Conservation (phyloP, 2,329 filamentous ascomycete species). For the Fusarium devonianum region DNA sequence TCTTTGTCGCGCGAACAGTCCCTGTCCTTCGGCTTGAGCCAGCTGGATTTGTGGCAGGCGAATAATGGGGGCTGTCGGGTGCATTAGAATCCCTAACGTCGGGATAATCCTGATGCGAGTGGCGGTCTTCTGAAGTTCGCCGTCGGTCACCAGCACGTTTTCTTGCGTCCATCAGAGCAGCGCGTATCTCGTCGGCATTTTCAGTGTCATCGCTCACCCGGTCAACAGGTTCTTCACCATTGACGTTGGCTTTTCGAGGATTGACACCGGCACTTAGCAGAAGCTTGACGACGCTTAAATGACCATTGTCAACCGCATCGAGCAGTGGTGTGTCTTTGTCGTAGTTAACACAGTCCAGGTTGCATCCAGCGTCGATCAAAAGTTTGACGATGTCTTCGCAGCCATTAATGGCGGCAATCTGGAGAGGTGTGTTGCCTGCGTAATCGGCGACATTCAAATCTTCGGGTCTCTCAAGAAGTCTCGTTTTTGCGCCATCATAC, state of each 20-base stretch:
- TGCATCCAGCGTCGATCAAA: slow-evolving; percentile 83
- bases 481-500: slow-evolving; percentile 77
- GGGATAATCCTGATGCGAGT: slow-evolving; percentile 53
- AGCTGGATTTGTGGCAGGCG: slow-evolving; percentile 54
- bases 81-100: slow-evolving; percentile 62
- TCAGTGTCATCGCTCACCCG: slow-evolving; percentile 78
- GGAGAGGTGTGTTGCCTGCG: slow-evolving; percentile 93
- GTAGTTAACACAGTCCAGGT: slow-evolving; percentile 79
- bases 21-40: slow-evolving; percentile 58
- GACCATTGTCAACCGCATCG: slow-evolving; percentile 95
- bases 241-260: slow-evolving; percentile 88
- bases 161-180: slow-evolving; percentile 67
- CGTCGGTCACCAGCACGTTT: slow-evolving; percentile 62
- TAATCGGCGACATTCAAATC: slow-evolving; percentile 91
- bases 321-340: slow-evolving; percentile 93
- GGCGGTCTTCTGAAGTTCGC: slow-evolving; percentile 65
- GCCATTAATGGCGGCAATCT: slow-evolving; percentile 90
- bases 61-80: slow-evolving; percentile 65
- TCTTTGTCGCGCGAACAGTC: slow-evolving; percentile 68
- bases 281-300: slow-evolving; percentile 85
- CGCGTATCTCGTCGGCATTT: slow-evolving; percentile 80
- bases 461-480: slow-evolving; percentile 80
- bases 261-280: slow-evolving; percentile 88
- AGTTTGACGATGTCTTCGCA: slow-evolving; percentile 87
- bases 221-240: slow-evolving; percentile 90